These are phyloP conservation scores for Acer campestre DNA, from an alignment of 345 rosid genomes.

Conservation along the genomic window DNA sequence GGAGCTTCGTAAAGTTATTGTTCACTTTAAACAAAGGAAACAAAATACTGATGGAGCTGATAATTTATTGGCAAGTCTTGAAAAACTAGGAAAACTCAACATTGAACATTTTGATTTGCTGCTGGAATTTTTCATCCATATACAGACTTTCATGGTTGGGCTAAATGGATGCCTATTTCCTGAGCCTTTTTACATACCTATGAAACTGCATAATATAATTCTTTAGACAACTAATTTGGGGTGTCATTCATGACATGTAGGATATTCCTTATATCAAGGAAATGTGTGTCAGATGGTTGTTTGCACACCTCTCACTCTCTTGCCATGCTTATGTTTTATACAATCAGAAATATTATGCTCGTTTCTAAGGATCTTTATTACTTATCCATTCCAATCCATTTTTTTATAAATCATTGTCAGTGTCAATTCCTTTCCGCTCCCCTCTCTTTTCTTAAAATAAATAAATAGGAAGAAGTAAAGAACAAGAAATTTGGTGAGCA, in stretches of 20 bases:
- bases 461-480: not conserved
- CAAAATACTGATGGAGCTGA: slow-evolving; percentile 34
- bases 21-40: slow-evolving; percentile 47
- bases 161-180: not conserved
- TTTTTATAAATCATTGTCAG: not conserved
- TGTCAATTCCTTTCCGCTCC: not conserved
- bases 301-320: not conserved
- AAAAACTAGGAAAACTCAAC: not conserved
- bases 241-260: not conserved
- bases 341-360: not conserved
- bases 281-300: not conserved
- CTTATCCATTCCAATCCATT: not conserved
- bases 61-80: slow-evolving; percentile 55
- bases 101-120: not conserved
- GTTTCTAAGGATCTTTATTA: not conserved
- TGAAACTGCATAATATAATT: not conserved
- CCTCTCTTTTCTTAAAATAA: not conserved
- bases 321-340: not conserved
- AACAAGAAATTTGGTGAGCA: not conserved
- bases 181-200: not conserved
- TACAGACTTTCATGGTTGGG: not conserved
- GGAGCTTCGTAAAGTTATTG: slow-evolving; percentile 73
- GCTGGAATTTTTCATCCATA: not conserved
- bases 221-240: not conserved
- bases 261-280: not conserved